Evolutionary conservation across 139 green algal genomes (phyloP).

Genomic region (Diplosphaera chodatii): DNA sequence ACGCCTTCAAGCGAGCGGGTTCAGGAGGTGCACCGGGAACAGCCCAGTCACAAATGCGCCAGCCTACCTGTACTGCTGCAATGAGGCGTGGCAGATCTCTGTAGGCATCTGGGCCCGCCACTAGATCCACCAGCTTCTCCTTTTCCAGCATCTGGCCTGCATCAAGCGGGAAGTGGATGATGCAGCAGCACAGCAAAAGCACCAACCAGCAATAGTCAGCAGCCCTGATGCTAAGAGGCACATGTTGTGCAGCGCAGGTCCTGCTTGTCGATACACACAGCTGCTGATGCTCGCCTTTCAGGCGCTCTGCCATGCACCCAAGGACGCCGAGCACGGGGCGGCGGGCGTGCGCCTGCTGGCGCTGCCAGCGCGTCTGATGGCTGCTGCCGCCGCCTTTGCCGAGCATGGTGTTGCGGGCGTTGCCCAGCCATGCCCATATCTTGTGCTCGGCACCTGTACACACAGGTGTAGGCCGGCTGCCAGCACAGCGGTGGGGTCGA

Average conservation of each 20-base stretch:
- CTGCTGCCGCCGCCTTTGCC: neutral
- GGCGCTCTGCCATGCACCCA: slow-evolving; percentile 90
- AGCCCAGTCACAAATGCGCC: no score
- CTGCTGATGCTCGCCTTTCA: no score
- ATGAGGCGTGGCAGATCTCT: slow-evolving; percentile 81
- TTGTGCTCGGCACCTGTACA: neutral
- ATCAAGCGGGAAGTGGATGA: no score
- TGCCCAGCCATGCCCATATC: neutral
- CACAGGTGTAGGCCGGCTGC: no score
- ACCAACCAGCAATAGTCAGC: no score
- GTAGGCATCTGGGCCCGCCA: slow-evolving; percentile 86
- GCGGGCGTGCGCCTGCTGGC: neutral
- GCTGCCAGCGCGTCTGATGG: neutral
- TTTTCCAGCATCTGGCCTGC: slow-evolving; percentile 46
- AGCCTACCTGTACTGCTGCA: slow-evolving; percentile 48
- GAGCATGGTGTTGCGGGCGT: neutral
- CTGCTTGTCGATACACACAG: no score
- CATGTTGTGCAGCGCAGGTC: no score
- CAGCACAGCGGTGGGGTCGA: no score
- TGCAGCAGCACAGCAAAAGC: no score
- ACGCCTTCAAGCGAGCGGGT: no score
- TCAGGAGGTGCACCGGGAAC: no score
- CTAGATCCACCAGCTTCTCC: slow-evolving; percentile 78
- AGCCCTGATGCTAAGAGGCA: no score
- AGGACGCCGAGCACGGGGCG: slow-evolving; percentile 71